Percentiles rank a stretch among this genome's conserved stretches.
Evolutionary conservation across 2,329 filamentous ascomycete species (phyloP).

Genomic region (Sclerotinia minor): DNA sequence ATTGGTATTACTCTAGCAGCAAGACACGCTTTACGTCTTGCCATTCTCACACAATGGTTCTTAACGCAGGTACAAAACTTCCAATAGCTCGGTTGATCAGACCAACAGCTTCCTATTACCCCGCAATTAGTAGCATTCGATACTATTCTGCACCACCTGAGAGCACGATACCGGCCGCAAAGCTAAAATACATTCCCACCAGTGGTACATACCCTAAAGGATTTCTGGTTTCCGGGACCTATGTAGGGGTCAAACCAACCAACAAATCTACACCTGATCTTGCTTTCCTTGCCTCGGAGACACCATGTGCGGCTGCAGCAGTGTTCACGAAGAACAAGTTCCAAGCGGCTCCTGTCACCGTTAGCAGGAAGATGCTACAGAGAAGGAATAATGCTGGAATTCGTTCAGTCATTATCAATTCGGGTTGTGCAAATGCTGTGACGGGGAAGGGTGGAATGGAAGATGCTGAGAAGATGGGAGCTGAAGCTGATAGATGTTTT

Average conservation of each 20-base stretch:
- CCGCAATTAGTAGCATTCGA: constrained; percentile 40
- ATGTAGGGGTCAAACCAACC: constrained; percentile 89
- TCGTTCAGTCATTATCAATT: constrained; percentile 85
- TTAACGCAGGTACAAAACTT: constrained; percentile 32
- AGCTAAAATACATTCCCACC: constrained; percentile 86
- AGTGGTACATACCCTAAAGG: constrained; percentile 86
- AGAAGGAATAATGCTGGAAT: constrained; percentile 67
- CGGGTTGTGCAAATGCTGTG: constrained; percentile 94
- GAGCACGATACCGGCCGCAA: constrained; percentile 68
- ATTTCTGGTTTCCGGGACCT: constrained; percentile 81
- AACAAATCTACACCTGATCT: constrained; percentile 93
- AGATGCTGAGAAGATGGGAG: constrained; percentile 83
- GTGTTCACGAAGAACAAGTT: constrained; percentile 99
- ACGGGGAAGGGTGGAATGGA: constrained; percentile 87
- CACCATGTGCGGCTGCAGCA: constrained; percentile 81
- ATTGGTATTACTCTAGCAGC: not conserved
- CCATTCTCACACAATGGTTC: constrained; percentile 35
- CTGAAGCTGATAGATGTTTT: constrained; percentile 69
- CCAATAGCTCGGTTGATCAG: constrained; percentile 34
- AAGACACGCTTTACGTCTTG: not conserved
- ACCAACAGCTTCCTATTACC: constrained; percentile 33
- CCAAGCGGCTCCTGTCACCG: constrained; percentile 90
- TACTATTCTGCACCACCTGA: constrained; percentile 61
- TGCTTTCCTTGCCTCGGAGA: constrained; percentile 82
- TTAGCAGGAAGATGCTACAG: constrained; percentile 72